Evolutionary conservation across 208 protist genomes (phyloP).

Genomic region (Herpetomonas samuelpessoai): DNA sequence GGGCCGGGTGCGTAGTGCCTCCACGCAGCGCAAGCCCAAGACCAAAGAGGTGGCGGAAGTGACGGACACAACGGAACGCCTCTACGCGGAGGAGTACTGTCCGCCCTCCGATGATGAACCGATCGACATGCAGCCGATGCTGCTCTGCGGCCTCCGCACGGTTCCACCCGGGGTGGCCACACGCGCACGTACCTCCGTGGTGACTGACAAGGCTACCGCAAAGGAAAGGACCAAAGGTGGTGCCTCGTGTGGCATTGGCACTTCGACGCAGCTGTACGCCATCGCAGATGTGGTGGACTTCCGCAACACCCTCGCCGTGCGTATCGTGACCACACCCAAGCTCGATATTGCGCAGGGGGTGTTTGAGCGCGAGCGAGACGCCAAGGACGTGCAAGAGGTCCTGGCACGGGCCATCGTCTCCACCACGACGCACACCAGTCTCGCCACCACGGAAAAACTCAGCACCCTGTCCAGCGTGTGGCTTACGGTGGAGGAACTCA

Average conservation of each 20-base stretch:
- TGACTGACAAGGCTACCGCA: neutral
- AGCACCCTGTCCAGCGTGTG: conserved; percentile 35
- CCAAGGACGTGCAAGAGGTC: conserved; percentile 47
- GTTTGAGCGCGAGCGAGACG: conserved; percentile 39
- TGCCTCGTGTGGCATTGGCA: conserved; percentile 5
- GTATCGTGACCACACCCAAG: conserved; percentile 59
- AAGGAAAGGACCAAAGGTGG: neutral
- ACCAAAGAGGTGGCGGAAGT: neutral
- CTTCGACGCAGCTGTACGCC: conserved; percentile 53
- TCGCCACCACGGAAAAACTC: neutral
- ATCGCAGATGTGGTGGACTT: conserved; percentile 61
- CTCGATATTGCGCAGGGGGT: conserved; percentile 27
- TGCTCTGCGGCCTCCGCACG: conserved; percentile 29
- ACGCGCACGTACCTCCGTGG: neutral
- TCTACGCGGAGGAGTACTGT: conserved; percentile 20
- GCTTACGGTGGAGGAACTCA: conserved; percentile 79
- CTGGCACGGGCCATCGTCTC: conserved; percentile 4
- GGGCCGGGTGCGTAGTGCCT: neutral
- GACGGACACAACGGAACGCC: neutral
- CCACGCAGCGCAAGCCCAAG: neutral
- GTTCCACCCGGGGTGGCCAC: neutral
- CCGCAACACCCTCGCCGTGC: conserved; percentile 67
- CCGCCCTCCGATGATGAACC: conserved; percentile 20
- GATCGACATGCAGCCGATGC: conserved; percentile 14
- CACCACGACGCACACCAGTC: neutral